Evolutionary conservation across 1,284 basidiomycete genomes (phyloP).

Genomic region (Ceratobasidium sp.): DNA sequence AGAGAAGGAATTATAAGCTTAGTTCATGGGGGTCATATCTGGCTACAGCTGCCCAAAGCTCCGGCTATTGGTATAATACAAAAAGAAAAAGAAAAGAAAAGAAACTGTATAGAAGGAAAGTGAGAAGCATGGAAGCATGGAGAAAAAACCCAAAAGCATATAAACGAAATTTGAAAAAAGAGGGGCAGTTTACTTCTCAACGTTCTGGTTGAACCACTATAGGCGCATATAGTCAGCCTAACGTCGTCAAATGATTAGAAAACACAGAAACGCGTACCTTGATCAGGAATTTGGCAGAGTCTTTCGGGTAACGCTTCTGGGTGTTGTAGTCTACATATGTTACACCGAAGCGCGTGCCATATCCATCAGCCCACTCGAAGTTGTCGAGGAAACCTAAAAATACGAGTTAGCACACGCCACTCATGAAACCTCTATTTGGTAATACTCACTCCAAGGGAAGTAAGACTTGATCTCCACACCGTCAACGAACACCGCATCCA

Average conservation of each 20-base stretch:
- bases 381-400: slow-evolving; percentile 70
- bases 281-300: slow-evolving; percentile 66
- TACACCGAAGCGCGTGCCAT: slow-evolving; percentile 69
- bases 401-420: slow-evolving; percentile 4
- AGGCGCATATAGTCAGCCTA: slow-evolving; percentile 19
- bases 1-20: slow-evolving; percentile 25
- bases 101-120: not conserved
- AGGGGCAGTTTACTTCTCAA: slow-evolving; percentile 18
- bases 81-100: slow-evolving; percentile 13
- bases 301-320: slow-evolving; percentile 74
- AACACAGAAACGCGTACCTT: slow-evolving; percentile 51
- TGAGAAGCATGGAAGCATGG: slow-evolving; percentile 8
- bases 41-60: slow-evolving; percentile 39
- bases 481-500: slow-evolving; percentile 70
- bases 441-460: slow-evolving; percentile 71
- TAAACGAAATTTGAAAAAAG: not conserved
- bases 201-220: slow-evolving; percentile 36
- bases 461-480: slow-evolving; percentile 73
- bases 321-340: slow-evolving; percentile 77
- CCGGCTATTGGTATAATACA: slow-evolving; percentile 35
- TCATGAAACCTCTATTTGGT: slow-evolving; percentile 46
- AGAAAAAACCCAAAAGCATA: not conserved
- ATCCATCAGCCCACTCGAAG: slow-evolving; percentile 81
- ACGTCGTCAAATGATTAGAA: not conserved
- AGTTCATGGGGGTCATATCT: slow-evolving; percentile 34